Evolutionary conservation across 2,329 filamentous ascomycete species (phyloP).

Genomic region (Phoma herbarum): DNA sequence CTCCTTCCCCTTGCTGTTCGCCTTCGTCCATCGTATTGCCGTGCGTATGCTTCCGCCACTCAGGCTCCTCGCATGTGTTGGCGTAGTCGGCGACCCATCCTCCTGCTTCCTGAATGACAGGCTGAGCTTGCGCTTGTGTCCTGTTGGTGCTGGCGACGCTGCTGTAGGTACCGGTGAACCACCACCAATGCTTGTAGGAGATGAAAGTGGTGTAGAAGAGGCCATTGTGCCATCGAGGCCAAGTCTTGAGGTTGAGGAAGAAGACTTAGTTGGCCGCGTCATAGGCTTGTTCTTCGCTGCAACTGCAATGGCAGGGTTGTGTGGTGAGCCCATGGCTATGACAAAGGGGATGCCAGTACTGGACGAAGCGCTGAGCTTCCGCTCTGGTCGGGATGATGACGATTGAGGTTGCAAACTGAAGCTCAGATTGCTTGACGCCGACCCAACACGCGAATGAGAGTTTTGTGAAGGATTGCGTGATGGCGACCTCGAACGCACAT

Average conservation of each 20-base stretch:
- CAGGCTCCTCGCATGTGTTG: conserved; percentile 33
- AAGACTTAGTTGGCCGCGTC: no score
- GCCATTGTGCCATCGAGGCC: conserved; percentile 46
- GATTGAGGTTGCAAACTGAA: conserved; percentile 8
- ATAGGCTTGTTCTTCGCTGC: conserved; percentile 30
- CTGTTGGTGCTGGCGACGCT: not conserved
- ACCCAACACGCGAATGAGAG: conserved; percentile 27
- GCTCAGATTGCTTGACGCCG: conserved; percentile 20
- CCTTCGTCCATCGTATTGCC: conserved; percentile 33
- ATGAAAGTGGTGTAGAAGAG: conserved; percentile 34
- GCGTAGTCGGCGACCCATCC: conserved; percentile 17
- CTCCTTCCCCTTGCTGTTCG: conserved; percentile 28
- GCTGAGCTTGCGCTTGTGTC: conserved; percentile 17
- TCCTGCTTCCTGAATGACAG: conserved; percentile 19
- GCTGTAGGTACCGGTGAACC: not conserved
- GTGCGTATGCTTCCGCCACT: conserved; percentile 38
- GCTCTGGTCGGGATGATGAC: conserved; percentile 22
- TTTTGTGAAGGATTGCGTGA: conserved; percentile 1
- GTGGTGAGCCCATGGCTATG: conserved; percentile 43
- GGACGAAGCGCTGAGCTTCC: conserved; percentile 32
- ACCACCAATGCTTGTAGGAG: conserved; percentile 20
- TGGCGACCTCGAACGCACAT: not conserved
- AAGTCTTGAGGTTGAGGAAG: conserved; percentile 31
- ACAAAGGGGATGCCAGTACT: conserved; percentile 39
- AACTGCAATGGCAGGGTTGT: conserved; percentile 40